Base-by-base conservation (phyloP, 1,284 basidiomycete species). In the Cerrena zonata region DNA sequence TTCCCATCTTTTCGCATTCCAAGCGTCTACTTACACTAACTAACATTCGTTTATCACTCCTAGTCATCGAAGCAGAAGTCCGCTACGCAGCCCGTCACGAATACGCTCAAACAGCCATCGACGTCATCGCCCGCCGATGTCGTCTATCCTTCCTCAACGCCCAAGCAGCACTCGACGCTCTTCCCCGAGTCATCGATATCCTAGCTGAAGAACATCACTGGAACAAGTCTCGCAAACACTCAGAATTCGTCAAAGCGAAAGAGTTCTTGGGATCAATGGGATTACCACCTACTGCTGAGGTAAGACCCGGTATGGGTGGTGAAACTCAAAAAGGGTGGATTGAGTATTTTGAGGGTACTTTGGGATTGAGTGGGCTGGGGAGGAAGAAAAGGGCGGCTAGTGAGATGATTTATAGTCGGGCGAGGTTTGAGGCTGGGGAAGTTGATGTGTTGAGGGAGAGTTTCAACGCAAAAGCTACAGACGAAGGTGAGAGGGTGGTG, bases 91-190 rank as follows among this genome's bases (percentile, higher is more conserved):
- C 88, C 38, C 84, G 85, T 43, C 78, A 91, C 69, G 95, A 98
- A 72, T 98, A 95, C 68, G 94, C 94, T 0, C 79, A 85, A 51
- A 94, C 87, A 18, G 90, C 92, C 5, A 77, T 88, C 56, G 95
- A 99, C 71, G 91, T 98, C 62, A 82, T 98, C 61, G 91, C 91
- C 2, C 89, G 95, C 4, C 87, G 94, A 49, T 89, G 89, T 19
- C 86, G 94, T 39, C 78, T 98, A 42, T 87, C 91, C 11, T 98
- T 98, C 82, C 82, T 98, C 58, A 94, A 97, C 69, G 87, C 86
- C 1, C 87, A 89, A 61, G 89, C 89, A 0, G 86, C 95, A 0
- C 79, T 95, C 47, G 84, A 89, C 47, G 81, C 87, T 0, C 80
- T 98, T 51, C 94, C 94, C 1, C 79, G 80, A 37, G 85, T 98